A percentile compares a stretch with the other conserved stretches of the same genome.
phyloP scores from a whole-genome alignment of 2,329 filamentous ascomycete species.

The Neurospora sp. region DNA sequence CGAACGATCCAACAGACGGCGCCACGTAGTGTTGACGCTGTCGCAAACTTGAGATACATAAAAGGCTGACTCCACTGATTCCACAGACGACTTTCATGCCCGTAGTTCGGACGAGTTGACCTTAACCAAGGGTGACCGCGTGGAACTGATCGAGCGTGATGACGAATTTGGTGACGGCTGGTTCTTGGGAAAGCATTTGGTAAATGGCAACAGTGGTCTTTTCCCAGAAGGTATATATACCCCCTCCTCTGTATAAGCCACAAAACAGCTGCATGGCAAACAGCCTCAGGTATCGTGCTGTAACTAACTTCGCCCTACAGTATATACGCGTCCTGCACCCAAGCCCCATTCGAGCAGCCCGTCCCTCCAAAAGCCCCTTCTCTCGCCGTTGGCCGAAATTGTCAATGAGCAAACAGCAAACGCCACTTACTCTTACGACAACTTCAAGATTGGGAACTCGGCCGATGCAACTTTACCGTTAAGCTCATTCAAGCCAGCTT shows the following conservation, averaged over 20 bases:
- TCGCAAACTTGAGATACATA: background rate
- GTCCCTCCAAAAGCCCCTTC: conserved; percentile 15
- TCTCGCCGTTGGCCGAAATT: conserved; percentile 20
- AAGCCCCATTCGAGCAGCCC: conserved; percentile 8
- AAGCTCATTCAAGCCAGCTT: conserved; percentile 28
- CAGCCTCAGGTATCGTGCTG: conserved; percentile 2
- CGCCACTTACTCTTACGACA: conserved; percentile 5
- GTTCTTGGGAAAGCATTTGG: conserved; percentile 68
- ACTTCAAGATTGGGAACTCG: conserved; percentile 15
- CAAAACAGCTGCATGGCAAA: background rate
- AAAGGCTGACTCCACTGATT: conserved; percentile 7
- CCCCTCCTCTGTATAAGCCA: conserved; percentile 5
- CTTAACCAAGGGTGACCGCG: conserved; percentile 72
- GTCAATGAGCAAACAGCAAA: conserved; percentile 13
- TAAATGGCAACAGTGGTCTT: conserved; percentile 64
- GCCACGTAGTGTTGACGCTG: background rate
- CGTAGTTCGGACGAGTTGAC: conserved; percentile 89
- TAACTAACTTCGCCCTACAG: conserved; percentile 18
- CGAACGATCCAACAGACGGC: background rate
- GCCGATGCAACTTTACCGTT: conserved; percentile 31
- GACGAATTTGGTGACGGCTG: conserved; percentile 84
- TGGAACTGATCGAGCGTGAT: conserved; percentile 75
- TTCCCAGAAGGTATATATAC: conserved; percentile 65
- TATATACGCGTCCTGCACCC: conserved; percentile 15
- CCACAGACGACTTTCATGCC: conserved; percentile 78